Base-by-base conservation (phyloP, 768 basidiomycete genomes). In the Wakefieldia striispora region DNA sequence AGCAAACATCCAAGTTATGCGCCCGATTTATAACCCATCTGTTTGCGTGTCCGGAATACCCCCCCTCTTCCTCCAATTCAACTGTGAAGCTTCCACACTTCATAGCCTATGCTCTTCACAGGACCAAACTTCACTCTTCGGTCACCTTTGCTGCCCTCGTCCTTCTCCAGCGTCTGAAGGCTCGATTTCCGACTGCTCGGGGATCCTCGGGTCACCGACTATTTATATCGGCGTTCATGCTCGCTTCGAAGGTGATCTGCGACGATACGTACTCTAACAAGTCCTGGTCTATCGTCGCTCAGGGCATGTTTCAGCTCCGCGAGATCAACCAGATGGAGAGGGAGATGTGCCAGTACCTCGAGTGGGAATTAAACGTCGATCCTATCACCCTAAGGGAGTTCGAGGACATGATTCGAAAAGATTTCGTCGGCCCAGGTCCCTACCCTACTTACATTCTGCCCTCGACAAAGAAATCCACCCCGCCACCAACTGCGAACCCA, bases 201-300 rank as follows among this genome's bases (percentile, higher is more conserved):
- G 86, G 86, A 17, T 84, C 83, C 1, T 84, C 82, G 0, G 87
- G 87, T 0, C 86, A 88, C 47, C 76, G 87, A 0, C 63, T 88
- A 0, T 87, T 87, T 60, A 78, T 88, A 13, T 83, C 82, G 0
- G 83, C 86, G 0, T 84, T 87, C 61, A 88, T 88, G 86, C 81
- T 86, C 57, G 76, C 83, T 0, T 78, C 76, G 3, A 85, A 85
- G 63, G 87, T 93, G n/a, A 87, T 92, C 42, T 93, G 91, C 70
- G 91, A 95, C 72, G 91, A 94, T 59, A 94, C 91, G 0, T 95
- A 94, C 66, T 91, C 88, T 14, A 94, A 94, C 78, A 91, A 92
- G 64, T 89, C 87, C 0, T 95, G 92, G 92, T 81, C 82, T 6
- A 87, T 94, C 39, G 92, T 95, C 35, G 91, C 88, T 0, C 90